These are phyloP conservation scores for Epichloe elymi DNA, from an alignment of 2,329 filamentous ascomycete species.

Conservation along the genomic window DNA sequence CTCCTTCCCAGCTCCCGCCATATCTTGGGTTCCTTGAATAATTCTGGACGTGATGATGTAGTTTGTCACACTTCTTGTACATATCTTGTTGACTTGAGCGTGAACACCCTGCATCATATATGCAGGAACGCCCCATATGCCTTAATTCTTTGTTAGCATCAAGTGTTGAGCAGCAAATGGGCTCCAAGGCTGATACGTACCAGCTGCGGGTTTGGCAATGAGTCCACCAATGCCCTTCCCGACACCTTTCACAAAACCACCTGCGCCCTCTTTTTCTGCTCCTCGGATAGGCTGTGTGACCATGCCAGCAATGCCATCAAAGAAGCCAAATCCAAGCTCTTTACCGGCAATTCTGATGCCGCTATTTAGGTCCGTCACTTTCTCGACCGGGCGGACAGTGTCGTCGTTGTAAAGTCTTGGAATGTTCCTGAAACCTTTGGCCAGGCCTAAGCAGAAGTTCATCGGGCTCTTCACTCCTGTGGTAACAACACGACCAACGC, in stretches of 20 bases:
- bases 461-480: slow-evolving; percentile 70
- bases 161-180: not conserved
- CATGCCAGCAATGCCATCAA: slow-evolving; percentile 69
- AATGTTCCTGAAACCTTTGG: slow-evolving; percentile 79
- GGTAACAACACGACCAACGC: slow-evolving; percentile 57
- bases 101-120: slow-evolving; percentile 76
- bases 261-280: slow-evolving; percentile 31
- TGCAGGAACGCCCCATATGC: slow-evolving; percentile 57
- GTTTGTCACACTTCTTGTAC: slow-evolving; percentile 58
- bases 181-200: slow-evolving; percentile 26
- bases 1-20: slow-evolving; percentile 34
- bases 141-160: not conserved
- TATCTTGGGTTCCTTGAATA: slow-evolving; percentile 59
- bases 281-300: slow-evolving; percentile 63
- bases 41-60: slow-evolving; percentile 70
- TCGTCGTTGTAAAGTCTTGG: slow-evolving; percentile 77
- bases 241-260: slow-evolving; percentile 63
- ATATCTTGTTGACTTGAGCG: slow-evolving; percentile 59
- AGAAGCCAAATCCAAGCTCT: slow-evolving; percentile 65
- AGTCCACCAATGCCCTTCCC: slow-evolving; percentile 75
- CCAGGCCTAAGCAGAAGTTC: slow-evolving; percentile 71
- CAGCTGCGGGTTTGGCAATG: slow-evolving; percentile 69
- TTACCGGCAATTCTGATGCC: slow-evolving; percentile 68
- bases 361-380: slow-evolving; percentile 63
- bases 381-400: slow-evolving; percentile 63